These are phyloP conservation scores for Cercospora sesami DNA, from an alignment of 2,329 filamentous ascomycete species.

Conservation along the genomic window DNA sequence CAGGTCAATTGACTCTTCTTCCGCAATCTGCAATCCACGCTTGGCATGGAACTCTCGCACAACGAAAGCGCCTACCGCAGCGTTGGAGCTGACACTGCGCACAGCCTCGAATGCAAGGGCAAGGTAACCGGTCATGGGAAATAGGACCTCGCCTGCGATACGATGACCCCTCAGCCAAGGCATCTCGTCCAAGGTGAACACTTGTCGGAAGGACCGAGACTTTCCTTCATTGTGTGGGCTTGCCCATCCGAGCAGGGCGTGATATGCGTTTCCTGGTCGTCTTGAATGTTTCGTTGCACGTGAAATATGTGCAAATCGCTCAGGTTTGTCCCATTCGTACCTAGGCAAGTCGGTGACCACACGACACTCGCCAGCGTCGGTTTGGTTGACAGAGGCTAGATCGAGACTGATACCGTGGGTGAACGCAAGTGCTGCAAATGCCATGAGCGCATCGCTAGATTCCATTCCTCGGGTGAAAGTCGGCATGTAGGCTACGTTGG, in stretches of 20 bases:
- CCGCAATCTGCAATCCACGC: not conserved
- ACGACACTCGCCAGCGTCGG: not conserved
- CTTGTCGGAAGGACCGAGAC: not conserved
- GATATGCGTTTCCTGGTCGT: not conserved
- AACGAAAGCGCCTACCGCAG: not conserved
- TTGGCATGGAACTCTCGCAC: not conserved
- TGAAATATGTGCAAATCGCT: not conserved
- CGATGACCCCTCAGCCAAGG: slow-evolving; percentile 24
- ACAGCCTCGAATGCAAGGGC: not conserved
- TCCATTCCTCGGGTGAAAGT: not conserved
- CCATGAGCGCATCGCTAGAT: not conserved
- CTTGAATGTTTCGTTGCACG: not conserved
- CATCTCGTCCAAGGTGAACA: slow-evolving; percentile 17
- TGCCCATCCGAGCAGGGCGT: slow-evolving; percentile 1
- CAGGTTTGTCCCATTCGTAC: slow-evolving; percentile 8
- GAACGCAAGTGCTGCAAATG: not conserved
- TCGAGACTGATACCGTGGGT: not conserved
- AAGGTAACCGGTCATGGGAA: slow-evolving; percentile 33
- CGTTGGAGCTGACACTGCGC: not conserved
- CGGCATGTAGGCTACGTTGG: not conserved
- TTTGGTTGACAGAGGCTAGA: not conserved
- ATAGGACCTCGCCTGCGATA: slow-evolving; percentile 35
- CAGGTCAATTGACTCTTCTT: not conserved
- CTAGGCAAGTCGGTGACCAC: slow-evolving; percentile 1
- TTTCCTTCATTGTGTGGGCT: not conserved